Percentiles rank a stretch among this genome's conserved stretches.
Evolutionary conservation across 208 protist species (phyloP).

Genomic region (Trypanosoma vivax): DNA sequence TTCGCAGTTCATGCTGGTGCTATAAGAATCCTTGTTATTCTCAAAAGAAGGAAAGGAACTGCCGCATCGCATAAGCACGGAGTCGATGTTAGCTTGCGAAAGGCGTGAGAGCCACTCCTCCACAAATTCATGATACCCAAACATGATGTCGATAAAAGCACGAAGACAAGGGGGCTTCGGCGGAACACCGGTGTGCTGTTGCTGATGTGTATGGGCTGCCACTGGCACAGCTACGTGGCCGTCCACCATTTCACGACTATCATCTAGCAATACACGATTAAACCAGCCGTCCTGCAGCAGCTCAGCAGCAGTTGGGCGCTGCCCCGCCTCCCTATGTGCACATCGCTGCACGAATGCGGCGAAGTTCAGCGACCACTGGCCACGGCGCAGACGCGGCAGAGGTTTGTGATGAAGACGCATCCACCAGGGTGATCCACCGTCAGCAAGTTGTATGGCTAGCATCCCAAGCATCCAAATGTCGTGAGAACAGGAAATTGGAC

Average conservation of each 20-base stretch:
- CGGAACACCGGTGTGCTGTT: not conserved
- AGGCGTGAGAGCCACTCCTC: constrained; percentile 10
- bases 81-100: not conserved
- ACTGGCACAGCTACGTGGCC: not conserved
- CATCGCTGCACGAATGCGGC: constrained; percentile 62
- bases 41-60: not conserved
- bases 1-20: not conserved
- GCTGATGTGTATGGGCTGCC: constrained; percentile 7
- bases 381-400: constrained; percentile 23
- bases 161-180: constrained; percentile 8
- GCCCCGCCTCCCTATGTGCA: constrained; percentile 22
- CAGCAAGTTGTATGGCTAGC: constrained; percentile 59
- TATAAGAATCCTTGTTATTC: constrained; percentile 4
- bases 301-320: constrained; percentile 46
- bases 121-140: constrained; percentile 21
- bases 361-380: constrained; percentile 36
- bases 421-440: constrained; percentile 34
- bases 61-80: not conserved
- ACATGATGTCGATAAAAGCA: constrained; percentile 21
- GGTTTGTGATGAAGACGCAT: constrained; percentile 37
- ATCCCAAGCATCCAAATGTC: constrained; percentile 78
- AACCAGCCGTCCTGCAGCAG: constrained; percentile 82
- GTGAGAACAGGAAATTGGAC: constrained; percentile 17
- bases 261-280: constrained; percentile 27
- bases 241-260: not conserved